Evolutionary conservation across 805 yeast genomes (phyloP), one percentile per base, ranked within the genome.

Genomic region (Gaillardinia entomophila): DNA sequence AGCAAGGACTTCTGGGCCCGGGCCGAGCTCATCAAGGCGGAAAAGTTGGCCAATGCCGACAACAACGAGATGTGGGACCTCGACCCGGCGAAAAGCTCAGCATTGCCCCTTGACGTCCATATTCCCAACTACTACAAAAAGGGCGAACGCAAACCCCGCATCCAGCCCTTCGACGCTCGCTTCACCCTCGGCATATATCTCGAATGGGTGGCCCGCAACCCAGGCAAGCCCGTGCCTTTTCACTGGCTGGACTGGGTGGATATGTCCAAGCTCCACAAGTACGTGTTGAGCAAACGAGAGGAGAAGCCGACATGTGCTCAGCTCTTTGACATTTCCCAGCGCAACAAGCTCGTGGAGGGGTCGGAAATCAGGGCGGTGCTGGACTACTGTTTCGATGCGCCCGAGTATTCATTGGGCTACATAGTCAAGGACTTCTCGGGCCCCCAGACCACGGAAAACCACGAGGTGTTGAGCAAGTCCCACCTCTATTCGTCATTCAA

Each of bases 161-260:
- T 16, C 28, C 6, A 28, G 26, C 55, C 54, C 6, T 57, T 53
- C 34, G 61, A 58, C 35, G 62, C 64, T 4, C 41, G 63, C 22
- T 51, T 56, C 28, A 55, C 62, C 11, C 27, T 57, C 8, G 48
- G 51, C 1, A 41, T 51, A 7, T 57, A 57, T 38, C 38, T 46
- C 18, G 28, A 41, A 10, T 42, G 43, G 40, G 30, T 43, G 12
- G 22, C 20, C 7, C 19, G 28, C 13, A 25, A 37, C 26, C 35
- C 38, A 4, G 36, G 24, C 16, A 22, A 33, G 15, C 27, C 39
- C 4, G 36, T 43, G 24, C 47, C 47, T 4, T 45, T 45, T 28
- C 49, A 45, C 38, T 45, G 49, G 49, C 37, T 41, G 15, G 49
- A 45, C 30, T 45, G 49, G 49, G 33, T 37, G 7, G 41, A 45